Percentiles rank a stretch among this genome's conserved stretches.
Evolutionary conservation across 805 yeast species (phyloP).

Genomic region (Starmerella apicola): DNA sequence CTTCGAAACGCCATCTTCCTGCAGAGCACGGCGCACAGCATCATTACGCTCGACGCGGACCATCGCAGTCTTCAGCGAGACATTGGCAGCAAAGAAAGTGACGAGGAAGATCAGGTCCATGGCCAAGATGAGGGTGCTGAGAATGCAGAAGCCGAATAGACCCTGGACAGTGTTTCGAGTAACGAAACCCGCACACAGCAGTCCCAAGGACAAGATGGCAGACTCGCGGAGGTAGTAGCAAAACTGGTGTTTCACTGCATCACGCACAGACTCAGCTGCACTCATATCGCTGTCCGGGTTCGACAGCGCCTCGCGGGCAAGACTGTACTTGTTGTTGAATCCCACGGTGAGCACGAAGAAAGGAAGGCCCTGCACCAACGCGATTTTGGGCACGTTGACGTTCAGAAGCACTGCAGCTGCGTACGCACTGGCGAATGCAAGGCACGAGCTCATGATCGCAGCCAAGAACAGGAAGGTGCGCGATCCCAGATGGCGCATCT

Average conservation of each 20-base stretch:
- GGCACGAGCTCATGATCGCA: slow-evolving; percentile 62
- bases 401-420: slow-evolving; percentile 46
- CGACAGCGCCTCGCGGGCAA: slow-evolving; percentile 37
- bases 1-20: slow-evolving; percentile 89
- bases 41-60: slow-evolving; percentile 72
- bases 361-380: slow-evolving; percentile 83
- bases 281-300: slow-evolving; percentile 20
- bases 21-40: slow-evolving; percentile 62
- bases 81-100: slow-evolving; percentile 72
- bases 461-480: slow-evolving; percentile 78
- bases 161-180: slow-evolving; percentile 43
- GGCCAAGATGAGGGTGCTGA: slow-evolving; percentile 55
- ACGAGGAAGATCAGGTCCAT: slow-evolving; percentile 61
- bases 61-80: slow-evolving; percentile 81
- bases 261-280: slow-evolving; percentile 35
- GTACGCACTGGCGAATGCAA: slow-evolving; percentile 73
- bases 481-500: slow-evolving; percentile 69
- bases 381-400: slow-evolving; percentile 53
- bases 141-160: slow-evolving; percentile 64
- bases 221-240: slow-evolving; percentile 57
- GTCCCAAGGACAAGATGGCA: slow-evolving; percentile 55
- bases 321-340: slow-evolving; percentile 67
- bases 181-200: slow-evolving; percentile 42
- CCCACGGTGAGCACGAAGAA: slow-evolving; percentile 87
- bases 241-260: slow-evolving; percentile 29